Percentiles rank a stretch among this genome's conserved stretches.
Evolutionary conservation across 2,329 filamentous ascomycete genomes (phyloP).

Genomic region (Epicoccum nigrum): DNA sequence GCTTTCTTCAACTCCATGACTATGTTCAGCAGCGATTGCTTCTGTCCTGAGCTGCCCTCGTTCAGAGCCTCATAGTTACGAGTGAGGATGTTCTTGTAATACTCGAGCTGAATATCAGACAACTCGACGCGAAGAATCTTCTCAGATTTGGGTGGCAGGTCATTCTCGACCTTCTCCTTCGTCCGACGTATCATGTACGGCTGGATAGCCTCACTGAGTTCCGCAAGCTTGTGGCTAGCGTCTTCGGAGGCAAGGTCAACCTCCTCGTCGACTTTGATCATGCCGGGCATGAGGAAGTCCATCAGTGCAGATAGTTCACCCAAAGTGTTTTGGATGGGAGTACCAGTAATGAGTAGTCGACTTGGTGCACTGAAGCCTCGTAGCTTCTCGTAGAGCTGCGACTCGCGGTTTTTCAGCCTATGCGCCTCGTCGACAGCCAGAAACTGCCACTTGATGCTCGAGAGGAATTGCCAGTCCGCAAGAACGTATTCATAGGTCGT

Average conservation of each 20-base stretch:
- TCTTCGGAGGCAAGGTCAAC: conserved; percentile 82
- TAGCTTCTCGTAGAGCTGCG: conserved; percentile 86
- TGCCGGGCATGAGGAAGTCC: conserved; percentile 96
- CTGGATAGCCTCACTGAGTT: conserved; percentile 84
- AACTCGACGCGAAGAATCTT: conserved; percentile 98
- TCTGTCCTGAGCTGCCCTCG: conserved; percentile 86
- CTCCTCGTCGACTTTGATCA: conserved; percentile 88
- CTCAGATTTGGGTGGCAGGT: conserved; percentile 94
- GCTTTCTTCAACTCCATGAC: conserved; percentile 99
- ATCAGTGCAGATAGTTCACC: conserved; percentile 90
- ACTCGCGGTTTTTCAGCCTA: conserved; percentile 93
- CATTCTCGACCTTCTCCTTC: conserved; percentile 96
- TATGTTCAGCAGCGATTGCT: conserved; percentile 94
- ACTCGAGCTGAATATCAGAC: conserved; percentile 94
- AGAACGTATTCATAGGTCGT: conserved; percentile 98
- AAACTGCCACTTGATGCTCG: conserved; percentile 95
- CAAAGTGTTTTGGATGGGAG: conserved; percentile 95
- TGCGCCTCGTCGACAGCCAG: conserved; percentile 97
- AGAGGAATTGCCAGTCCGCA: conserved; percentile 80
- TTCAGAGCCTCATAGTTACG: conserved; percentile 95
- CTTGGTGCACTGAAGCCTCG: conserved; percentile 86
- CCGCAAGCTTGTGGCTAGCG: conserved; percentile 84
- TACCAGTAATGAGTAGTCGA: conserved; percentile 92
- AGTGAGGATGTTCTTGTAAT: conserved; percentile 98
- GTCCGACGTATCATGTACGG: conserved; percentile 95